Base-by-base conservation (phyloP, 306 rosid species). In the Pachyrhizus erosus region DNA sequence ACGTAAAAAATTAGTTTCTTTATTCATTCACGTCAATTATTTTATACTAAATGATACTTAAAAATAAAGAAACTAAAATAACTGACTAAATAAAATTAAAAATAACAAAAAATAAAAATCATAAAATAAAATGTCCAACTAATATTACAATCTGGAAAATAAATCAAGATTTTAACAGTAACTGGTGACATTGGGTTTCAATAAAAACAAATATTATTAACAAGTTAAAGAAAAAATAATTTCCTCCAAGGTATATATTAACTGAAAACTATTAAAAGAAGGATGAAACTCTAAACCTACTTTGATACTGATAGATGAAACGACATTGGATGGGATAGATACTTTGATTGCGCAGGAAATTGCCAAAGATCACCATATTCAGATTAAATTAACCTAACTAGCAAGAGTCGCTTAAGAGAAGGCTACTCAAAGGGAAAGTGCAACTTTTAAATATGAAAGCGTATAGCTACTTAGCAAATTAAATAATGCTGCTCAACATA, bases 401-500 rank as follows among this genome's bases (percentile, higher is more conserved):
- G 24, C 52, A 58, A 24, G 57, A 75, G 24, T 31, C 31, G 0
- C 42, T 10, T n/a, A 72, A 37, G 17, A 34, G 39, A 34, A 34
- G 39, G 39, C 39, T 34, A 33, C 39, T 3, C 39, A 34, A 6
- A 34, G 42, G 10, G 42, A 37, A 37, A 37, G 10, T 37, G 42
- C 8, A 49, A 15, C 13, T 54, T 54, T 80, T 70, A 70, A 46
- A 33, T 80, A 45, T 72, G 54, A 61, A 81, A 73, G 62, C 37
- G 26, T 5, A 14, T 60, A 43, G 61, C 69, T 52, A 57, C 74
- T 27, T 42, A 29, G 75, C 70, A 48, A 45, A 80, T 66, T 57
- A 77, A 80, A 34, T 68, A 39, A 24, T 3, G 71, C 17, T 54
- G 73, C 7, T 40, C 62, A 65, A 65, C 78, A 82, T 73, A 75